Evolutionary conservation across 2,329 filamentous ascomycete species (phyloP).

Genomic region (Exophiala mesophila): DNA sequence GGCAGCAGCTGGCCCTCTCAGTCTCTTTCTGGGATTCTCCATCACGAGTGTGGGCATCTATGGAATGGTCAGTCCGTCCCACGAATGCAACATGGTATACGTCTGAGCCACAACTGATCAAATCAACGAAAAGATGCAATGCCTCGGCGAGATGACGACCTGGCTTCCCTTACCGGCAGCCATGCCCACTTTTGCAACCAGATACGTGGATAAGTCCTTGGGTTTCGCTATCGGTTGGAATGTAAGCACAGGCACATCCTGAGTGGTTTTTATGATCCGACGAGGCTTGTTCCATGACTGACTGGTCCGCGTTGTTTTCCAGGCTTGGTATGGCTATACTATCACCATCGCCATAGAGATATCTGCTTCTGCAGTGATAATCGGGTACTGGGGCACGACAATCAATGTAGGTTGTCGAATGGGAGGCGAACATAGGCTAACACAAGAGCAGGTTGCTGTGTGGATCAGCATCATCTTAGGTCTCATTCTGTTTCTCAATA

Average conservation of each 20-base stretch:
- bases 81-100: too few relatives aligned
- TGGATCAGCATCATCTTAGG: conserved; percentile 23
- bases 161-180: conserved; percentile 74
- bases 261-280: conserved; percentile 22
- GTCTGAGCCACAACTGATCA: too few relatives aligned
- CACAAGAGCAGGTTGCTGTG: conserved; percentile 24
- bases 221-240: conserved; percentile 73
- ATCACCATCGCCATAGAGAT: conserved; percentile 80
- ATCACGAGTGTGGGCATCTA: conserved; percentile 58
- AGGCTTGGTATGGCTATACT: conserved; percentile 68
- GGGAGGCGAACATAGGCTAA: too few relatives aligned
- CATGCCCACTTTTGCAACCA: conserved; percentile 73
- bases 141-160: conserved; percentile 76
- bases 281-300: too few relatives aligned
- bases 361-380: conserved; percentile 69
- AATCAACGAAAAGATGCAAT: too few relatives aligned
- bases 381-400: conserved; percentile 61
- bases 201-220: conserved; percentile 74
- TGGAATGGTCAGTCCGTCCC: conserved; percentile 52
- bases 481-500: conserved; percentile 52
- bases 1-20: conserved; percentile 37
- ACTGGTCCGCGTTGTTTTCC: too few relatives aligned
- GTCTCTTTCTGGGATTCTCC: conserved; percentile 41
- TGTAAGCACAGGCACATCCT: too few relatives aligned
- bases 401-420: too few relatives aligned